Evolutionary conservation across 2,329 filamentous ascomycete genomes (phyloP), one percentile per base, ranked within the genome.

Genomic region (Claviceps sp.): DNA sequence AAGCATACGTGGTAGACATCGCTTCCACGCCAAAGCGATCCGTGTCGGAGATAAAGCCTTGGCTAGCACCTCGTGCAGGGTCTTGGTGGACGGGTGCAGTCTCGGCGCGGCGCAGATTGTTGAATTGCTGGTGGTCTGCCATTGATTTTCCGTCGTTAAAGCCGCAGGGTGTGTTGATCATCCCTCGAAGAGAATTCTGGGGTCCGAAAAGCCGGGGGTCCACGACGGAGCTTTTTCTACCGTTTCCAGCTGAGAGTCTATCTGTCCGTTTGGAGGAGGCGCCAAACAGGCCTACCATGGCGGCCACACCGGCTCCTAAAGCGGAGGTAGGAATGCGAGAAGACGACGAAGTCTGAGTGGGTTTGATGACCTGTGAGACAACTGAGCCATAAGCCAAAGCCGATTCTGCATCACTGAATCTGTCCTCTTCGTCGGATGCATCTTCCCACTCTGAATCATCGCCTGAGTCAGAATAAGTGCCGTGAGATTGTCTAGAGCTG

Each of bases 41-140:
- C 6, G 81, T 79, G 56, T 90, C 86, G 3, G 76, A 76, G 1
- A 83, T 83, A 4, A 83, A 78, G 36, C 84, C 69, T 7, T 87
- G 80, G 58, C 82, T 83, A 37, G 88, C 77, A 34, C 78, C 74
- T 60, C 84, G 81, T 67, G 87, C 69, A 6, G 64, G 62, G 18
- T 57, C 58, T 43, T 56, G 59, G 6, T 49, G 51, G n/a, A 55
- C 40, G 26, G 56, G 55, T 24, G 59, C 54, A 6, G 58, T 57
- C n/a, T 57, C 57, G 30, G 60, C 59, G 34, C 61, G 58, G 34
- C 57, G 60, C 50, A 43, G 54, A 34, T 43, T 56, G 46, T 51
- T 56, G 54, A 58, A 58, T 22, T 57, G 52, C 11, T 49, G 54
- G 37, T 55, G 50, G 34, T 57, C 9, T 73, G 65, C 30, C 56